Conservation (phyloP, 2,329 filamentous ascomycete species). For the Pseudocercospora pini-densiflorae region DNA sequence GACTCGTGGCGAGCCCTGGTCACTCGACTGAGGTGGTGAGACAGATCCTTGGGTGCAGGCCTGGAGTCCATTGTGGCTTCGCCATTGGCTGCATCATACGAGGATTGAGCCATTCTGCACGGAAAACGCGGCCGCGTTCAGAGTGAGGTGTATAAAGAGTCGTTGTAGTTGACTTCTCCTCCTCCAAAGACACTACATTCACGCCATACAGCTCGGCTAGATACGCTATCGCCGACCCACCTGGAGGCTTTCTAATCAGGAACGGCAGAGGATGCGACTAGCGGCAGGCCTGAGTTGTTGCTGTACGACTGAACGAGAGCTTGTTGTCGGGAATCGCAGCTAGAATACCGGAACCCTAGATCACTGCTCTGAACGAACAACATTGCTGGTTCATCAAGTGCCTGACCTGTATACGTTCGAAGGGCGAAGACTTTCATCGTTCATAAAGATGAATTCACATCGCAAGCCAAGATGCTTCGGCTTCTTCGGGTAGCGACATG, state of each 20-base stretch:
- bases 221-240: conserved; percentile 1
- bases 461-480: neutral
- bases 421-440: too few relatives aligned
- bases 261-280: neutral
- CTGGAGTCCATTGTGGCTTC: conserved; percentile 27
- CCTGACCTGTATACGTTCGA: too few relatives aligned
- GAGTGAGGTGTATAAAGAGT: too few relatives aligned
- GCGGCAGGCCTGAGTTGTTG: too few relatives aligned
- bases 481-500: neutral
- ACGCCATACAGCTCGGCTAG: neutral
- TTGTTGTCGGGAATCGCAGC: too few relatives aligned
- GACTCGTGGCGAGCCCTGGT: conserved; percentile 69
- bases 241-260: neutral
- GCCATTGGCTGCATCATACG: neutral
- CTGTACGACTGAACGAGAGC: too few relatives aligned
- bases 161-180: neutral
- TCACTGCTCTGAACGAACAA: too few relatives aligned
- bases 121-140: neutral
- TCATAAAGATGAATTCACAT: too few relatives aligned
- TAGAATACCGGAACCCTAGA: too few relatives aligned
- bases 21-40: conserved; percentile 75
- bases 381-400: too few relatives aligned
- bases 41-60: conserved; percentile 70
- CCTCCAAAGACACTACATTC: too few relatives aligned
- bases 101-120: neutral